Base-by-base conservation (phyloP, 495 filamentous ascomycete genomes). In the Aspergillus cristatus region DNA sequence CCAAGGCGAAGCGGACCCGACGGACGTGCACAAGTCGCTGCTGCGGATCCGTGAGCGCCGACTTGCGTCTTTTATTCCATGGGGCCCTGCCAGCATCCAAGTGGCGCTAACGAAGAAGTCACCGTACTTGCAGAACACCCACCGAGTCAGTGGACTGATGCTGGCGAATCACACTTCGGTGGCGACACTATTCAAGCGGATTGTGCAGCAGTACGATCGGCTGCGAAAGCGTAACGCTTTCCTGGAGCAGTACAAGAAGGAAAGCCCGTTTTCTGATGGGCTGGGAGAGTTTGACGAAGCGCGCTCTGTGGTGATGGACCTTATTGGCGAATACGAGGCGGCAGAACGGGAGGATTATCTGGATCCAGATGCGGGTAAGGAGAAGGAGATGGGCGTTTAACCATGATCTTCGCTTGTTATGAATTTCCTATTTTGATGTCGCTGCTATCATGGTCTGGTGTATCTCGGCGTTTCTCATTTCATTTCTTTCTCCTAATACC, bases 41-140 rank as follows among this genome's bases (percentile, higher is more conserved):
- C 79, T 98, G 37, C 85, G 91, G 40, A 97, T 98, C 53, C 82
- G 91, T 25, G 91, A 98, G 62, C 84, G 91, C 34, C 81, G 84
- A 31, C 71, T 98, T 10, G 93, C 91, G 5, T 93, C 86, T 4
- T 98, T 98, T 55, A 97, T 98, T 45, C 93, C 93, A 12, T 98
- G 91, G 91, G 91, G 91, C n/a, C 91, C 91, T 0, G 91, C 91
- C 8, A 90, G 83, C 54, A 98, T 98, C 46, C 91, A 98, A 60
- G 91, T 98, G 10, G 91, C 91, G 1, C 66, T 97, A 30, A 96
- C 91, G 3, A 94, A 94, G 70, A 88, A 93, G 54, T 93, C 85
- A 24, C 93, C 91, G 3, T 96, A 98, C 58, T 78, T 96, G 34
- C 78, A 85, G 18, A 60, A 72, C 38, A 85, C 86, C 32, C 86